These are phyloP conservation scores for Fusarium sp. DNA, from an alignment of 2,329 filamentous ascomycete genomes.

Conservation along the genomic window DNA sequence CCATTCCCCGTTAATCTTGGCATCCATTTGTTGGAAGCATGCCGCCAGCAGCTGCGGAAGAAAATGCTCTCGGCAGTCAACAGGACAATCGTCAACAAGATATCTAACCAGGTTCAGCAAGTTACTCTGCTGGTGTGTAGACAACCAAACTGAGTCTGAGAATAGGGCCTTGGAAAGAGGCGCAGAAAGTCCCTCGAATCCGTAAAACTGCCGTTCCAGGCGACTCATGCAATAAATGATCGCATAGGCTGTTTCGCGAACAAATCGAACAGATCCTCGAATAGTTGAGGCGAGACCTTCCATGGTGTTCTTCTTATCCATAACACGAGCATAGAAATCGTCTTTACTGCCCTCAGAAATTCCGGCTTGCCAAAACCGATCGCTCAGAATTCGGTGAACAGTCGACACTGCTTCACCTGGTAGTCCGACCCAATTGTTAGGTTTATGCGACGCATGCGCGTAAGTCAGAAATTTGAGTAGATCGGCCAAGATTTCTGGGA, in stretches of 20 bases:
- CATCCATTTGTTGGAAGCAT: constrained; percentile 86
- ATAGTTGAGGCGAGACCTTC: constrained; percentile 96
- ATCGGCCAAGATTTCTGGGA: constrained; percentile 84
- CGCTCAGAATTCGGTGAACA: constrained; percentile 84
- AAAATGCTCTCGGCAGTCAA: constrained; percentile 78
- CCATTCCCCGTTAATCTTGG: constrained; percentile 90
- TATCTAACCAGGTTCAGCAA: constrained; percentile 87
- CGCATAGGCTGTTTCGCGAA: constrained; percentile 92
- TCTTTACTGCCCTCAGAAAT: constrained; percentile 96
- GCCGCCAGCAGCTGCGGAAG: constrained; percentile 82
- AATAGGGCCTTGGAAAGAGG: constrained; percentile 87
- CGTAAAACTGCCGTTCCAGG: constrained; percentile 88
- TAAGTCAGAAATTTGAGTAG: constrained; percentile 86
- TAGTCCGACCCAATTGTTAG: constrained; percentile 81
- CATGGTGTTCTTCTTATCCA: constrained; percentile 85
- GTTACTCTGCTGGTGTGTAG: constrained; percentile 93
- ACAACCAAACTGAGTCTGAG: constrained; percentile 80
- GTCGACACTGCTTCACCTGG: constrained; percentile 78
- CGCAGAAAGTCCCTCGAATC: constrained; percentile 81
- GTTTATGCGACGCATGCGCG: constrained; percentile 90
- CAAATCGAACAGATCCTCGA: constrained; percentile 84
- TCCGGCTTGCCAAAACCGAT: constrained; percentile 97
- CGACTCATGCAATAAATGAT: constrained; percentile 93
- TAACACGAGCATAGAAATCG: constrained; percentile 92
- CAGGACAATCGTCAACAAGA: constrained; percentile 90